Base-by-base conservation (phyloP, 2,329 filamentous ascomycete species). In the Aspergillus sp. region DNA sequence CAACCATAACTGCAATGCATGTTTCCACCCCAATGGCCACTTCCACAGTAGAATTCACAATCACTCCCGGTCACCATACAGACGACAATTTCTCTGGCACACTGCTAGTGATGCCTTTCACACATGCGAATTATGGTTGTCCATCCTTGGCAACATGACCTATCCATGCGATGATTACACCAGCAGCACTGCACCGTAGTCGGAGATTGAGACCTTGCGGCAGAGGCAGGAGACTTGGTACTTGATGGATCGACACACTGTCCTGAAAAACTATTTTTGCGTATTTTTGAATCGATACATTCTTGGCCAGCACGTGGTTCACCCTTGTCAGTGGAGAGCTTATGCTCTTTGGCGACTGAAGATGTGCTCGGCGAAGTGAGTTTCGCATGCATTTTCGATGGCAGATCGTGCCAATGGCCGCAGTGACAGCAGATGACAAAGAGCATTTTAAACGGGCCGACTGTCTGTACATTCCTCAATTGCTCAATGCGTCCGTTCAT, bases 151-250 rank as follows among this genome's bases (percentile, higher is more conserved):
- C 89, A 91, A 75, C 89, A 91, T 60, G 76, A 78, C 13, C 83
- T 88, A 65, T 81, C 87, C 88, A 91, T 90, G 53, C 84, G 83
- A 75, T 91, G 89, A 47, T 80, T 80, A 71, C 89, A 91, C 89
- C 89, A 91, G 8, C 88, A 88, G 71, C 88, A 91, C 65, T 83
- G 85, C 25, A 89, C 84, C 69, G 82, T 65, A 8, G 66, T 49
- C n/a, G 51, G 48, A 19, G 57, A 21, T n/a, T 19, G 11, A n/a
- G 25, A 7, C 17, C 58, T 55, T 15, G 13, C 36, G 19, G 51
- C 38, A 23, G 59, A 55, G n/a, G 10, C 27, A 47, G 32, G 25
- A 19, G 17, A 27, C 8, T 8, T 10, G 8, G 15, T 17, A 47
- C 13, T 3, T 23, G n/a, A 25, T 32, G 13, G 23, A 44, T 32